Base-by-base conservation (phyloP, 495 filamentous ascomycete species). In the Hyaloscypha hepaticicola region DNA sequence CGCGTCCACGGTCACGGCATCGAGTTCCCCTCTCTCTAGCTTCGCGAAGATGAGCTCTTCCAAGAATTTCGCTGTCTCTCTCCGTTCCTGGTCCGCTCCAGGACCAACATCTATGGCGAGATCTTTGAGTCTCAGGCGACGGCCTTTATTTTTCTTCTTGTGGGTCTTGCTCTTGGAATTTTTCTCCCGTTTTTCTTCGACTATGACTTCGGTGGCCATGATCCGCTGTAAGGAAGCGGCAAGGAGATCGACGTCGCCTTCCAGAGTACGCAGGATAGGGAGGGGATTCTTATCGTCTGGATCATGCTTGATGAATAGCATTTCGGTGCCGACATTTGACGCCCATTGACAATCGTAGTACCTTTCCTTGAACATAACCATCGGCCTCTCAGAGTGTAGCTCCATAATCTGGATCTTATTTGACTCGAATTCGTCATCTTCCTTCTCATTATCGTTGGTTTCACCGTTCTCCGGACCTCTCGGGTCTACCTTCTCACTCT, bases 341-440 rank as follows among this genome's bases (percentile, higher is more conserved):
- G 82, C 81, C 93, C 93, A 97, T 29, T 82, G 72, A 61, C 91
- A 93, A 66, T 83, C 86, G 73, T 90, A 93, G 34, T 92, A 76
- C 58, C 85, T 84, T 53, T 88, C 88, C 51, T 88, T 79, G 78
- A 94, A 93, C 4, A 86, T 86, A 53, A 95, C 77, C 31, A 96
- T 74, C 0, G 93, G 93, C 65, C 90, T 79, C 0, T 72, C 51
- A 0, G 86, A 87, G 72, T 96, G 89, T 4, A 96, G 82, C 50
- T 89, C 91, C 19, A 92, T 79, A 52, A 97, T 86, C 67, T 96
- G 91, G n/a, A 97, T 85, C 22, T 75, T 49, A 68, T 62, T 63
- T 58, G 9, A 0, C 56, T 75, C 74, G 6, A 73, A 73, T 2
- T 65, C 50, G 19, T 65, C 51, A 3, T 70, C 28, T 51, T 66